These are phyloP conservation scores for Dothideomycetes sp. DNA, from an alignment of 2,329 filamentous ascomycete species.

Conservation along the genomic window DNA sequence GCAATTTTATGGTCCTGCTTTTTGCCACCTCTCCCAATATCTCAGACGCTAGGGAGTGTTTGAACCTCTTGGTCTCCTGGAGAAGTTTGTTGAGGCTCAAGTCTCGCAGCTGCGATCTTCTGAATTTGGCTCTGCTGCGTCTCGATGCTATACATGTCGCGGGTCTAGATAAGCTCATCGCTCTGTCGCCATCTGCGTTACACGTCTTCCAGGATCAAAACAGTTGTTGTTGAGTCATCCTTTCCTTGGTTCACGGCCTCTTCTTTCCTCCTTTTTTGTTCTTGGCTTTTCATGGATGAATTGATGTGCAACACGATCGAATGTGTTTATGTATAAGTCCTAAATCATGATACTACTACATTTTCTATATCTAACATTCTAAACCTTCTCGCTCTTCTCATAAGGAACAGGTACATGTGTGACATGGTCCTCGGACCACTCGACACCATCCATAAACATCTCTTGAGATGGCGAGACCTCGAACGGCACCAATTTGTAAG, in stretches of 20 bases:
- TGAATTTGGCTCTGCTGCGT: constrained; percentile 25
- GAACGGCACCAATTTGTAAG: constrained; percentile 11
- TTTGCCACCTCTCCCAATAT: constrained; percentile 24
- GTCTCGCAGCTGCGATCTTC: constrained; percentile 26
- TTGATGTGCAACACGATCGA: too few species aligned
- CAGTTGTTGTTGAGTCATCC: neutral
- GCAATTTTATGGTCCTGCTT: constrained; percentile 26
- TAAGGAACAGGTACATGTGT: too few species aligned
- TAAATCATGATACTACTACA: too few species aligned
- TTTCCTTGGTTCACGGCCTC: too few species aligned
- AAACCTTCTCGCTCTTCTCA: too few species aligned
- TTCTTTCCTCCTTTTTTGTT: too few species aligned
- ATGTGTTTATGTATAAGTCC: too few species aligned
- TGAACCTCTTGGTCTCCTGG: constrained; percentile 24
- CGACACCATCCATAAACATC: constrained; percentile 14
- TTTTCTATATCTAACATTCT: too few species aligned
- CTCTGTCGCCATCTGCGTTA: constrained; percentile 23
- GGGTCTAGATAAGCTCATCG: constrained; percentile 23
- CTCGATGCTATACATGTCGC: constrained; percentile 25
- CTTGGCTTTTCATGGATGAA: too few species aligned
- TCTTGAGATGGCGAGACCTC: constrained; percentile 12
- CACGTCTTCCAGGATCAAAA: constrained; percentile 17
- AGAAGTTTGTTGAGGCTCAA: constrained; percentile 25
- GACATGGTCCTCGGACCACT: neutral
- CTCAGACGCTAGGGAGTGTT: constrained; percentile 24